Percentiles rank a stretch among this genome's conserved stretches.
phyloP scores from a whole-genome alignment of 116 monocot genomes.

The Trichopus zeylanicus region DNA sequence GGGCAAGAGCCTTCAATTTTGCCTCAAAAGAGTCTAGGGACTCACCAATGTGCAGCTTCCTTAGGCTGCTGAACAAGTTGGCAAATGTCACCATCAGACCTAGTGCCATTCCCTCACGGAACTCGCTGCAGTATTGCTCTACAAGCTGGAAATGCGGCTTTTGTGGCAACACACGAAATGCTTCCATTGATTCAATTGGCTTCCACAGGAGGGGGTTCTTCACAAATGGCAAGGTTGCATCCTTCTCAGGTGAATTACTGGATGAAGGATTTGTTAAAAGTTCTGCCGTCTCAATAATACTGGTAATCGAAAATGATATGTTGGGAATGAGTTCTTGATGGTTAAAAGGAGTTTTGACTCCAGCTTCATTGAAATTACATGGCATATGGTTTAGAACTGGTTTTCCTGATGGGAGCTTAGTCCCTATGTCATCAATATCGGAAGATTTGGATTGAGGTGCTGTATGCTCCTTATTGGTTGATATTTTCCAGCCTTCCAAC shows the following conservation, averaged over 20 bases:
- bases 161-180: slow-evolving; percentile 27
- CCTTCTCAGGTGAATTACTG: background rate
- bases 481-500: background rate
- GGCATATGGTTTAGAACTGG: background rate
- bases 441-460: background rate
- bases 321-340: background rate
- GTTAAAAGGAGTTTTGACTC: too few species aligned
- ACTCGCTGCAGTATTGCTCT: slow-evolving; percentile 13
- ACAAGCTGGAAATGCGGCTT: slow-evolving; percentile 40
- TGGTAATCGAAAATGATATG: background rate
- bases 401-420: too few species aligned
- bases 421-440: too few species aligned
- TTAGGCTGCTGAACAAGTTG: slow-evolving; percentile 14
- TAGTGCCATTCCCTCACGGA: slow-evolving; percentile 45
- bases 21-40: slow-evolving; percentile 15
- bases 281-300: background rate
- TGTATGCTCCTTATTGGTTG: background rate
- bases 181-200: slow-evolving; percentile 25
- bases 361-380: background rate
- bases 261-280: background rate
- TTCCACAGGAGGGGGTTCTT: slow-evolving; percentile 38
- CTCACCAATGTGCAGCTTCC: slow-evolving; percentile 26
- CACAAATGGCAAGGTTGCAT: slow-evolving; percentile 13
- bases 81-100: slow-evolving; percentile 36
- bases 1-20: slow-evolving; percentile 16